A percentile compares a stretch with the other conserved stretches of the same genome.
These are phyloP conservation scores for Plantago ovata DNA, from an alignment of 257 asterid species.

Conservation along the genomic window DNA sequence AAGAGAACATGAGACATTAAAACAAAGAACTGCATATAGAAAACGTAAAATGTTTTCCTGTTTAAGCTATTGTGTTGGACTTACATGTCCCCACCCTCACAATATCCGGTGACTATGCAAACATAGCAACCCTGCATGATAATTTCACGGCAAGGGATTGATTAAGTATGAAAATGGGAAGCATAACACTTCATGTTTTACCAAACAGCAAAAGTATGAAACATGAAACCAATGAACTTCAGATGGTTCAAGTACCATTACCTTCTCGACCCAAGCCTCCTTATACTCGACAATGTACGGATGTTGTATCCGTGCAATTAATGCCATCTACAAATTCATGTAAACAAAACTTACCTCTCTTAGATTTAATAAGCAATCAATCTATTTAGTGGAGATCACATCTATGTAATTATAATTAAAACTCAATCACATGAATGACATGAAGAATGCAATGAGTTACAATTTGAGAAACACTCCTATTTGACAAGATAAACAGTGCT, in stretches of 20 bases:
- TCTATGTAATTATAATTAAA: background rate
- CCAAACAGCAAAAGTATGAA: slow-evolving; percentile 2
- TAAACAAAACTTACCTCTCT: slow-evolving; percentile 11
- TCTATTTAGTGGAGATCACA: background rate
- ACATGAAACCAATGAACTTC: background rate
- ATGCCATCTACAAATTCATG: slow-evolving; percentile 75
- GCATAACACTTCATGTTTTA: background rate
- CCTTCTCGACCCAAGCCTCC: slow-evolving; percentile 99
- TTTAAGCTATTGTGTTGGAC: slow-evolving; percentile 26
- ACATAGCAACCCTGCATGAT: slow-evolving; percentile 89
- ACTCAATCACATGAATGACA: slow-evolving; percentile 5
- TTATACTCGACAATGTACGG: slow-evolving; percentile 92
- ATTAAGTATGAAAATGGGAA: background rate
- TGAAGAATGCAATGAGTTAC: slow-evolving; percentile 13
- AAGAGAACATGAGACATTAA: slow-evolving; percentile 9
- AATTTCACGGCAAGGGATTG: slow-evolving; percentile 23
- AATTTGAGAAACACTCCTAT: slow-evolving; percentile 10
- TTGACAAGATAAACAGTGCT: background rate
- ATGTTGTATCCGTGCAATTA: slow-evolving; percentile 84
- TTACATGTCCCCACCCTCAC: slow-evolving; percentile 99
- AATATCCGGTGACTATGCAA: slow-evolving; percentile 95
- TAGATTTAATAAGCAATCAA: slow-evolving; percentile 13
- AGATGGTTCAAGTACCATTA: slow-evolving; percentile 24
- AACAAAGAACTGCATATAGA: background rate
- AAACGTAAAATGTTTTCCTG: background rate